These are phyloP conservation scores for Pestalotiopsis sp. DNA, from an alignment of 2,329 filamentous ascomycete genomes.

Conservation along the genomic window DNA sequence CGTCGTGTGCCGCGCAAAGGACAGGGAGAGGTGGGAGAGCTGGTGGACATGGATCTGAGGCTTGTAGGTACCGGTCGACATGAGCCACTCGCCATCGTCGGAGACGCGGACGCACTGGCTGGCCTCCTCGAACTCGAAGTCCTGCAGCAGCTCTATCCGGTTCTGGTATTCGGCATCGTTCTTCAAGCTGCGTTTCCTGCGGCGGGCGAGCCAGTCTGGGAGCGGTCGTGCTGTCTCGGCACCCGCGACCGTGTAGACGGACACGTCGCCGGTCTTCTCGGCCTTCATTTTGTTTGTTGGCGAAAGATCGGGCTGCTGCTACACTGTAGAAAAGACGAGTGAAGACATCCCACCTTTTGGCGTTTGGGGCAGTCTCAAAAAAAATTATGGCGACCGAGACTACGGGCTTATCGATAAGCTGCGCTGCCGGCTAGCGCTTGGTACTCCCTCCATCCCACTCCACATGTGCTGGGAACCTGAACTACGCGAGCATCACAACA, in stretches of 20 bases:
- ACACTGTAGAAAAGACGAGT: neutral
- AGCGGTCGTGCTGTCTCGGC: constrained; percentile 84
- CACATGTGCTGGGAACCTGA: too few species aligned
- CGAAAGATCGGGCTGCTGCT: neutral
- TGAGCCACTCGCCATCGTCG: constrained; percentile 95
- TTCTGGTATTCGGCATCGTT: constrained; percentile 91
- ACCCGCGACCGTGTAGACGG: constrained; percentile 94
- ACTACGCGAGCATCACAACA: too few species aligned
- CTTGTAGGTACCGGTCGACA: constrained; percentile 52
- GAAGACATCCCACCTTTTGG: neutral
- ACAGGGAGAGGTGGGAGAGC: constrained; percentile 89
- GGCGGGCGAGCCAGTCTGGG: constrained; percentile 92
- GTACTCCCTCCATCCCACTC: too few species aligned
- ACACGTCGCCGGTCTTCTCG: constrained; percentile 78
- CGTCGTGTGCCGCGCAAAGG: constrained; percentile 88
- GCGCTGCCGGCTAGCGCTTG: neutral
- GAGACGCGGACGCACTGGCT: constrained; percentile 87
- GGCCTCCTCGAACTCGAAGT: constrained; percentile 90
- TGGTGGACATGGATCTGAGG: constrained; percentile 96
- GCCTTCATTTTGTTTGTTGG: constrained; percentile 65
- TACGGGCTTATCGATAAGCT: neutral
- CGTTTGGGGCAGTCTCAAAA: neutral
- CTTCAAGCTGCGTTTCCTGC: constrained; percentile 88
- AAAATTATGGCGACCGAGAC: neutral
- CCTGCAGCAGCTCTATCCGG: constrained; percentile 90